Conservation (phyloP, 1,139 yeast species). For the Arxiozyma telluris region DNA sequence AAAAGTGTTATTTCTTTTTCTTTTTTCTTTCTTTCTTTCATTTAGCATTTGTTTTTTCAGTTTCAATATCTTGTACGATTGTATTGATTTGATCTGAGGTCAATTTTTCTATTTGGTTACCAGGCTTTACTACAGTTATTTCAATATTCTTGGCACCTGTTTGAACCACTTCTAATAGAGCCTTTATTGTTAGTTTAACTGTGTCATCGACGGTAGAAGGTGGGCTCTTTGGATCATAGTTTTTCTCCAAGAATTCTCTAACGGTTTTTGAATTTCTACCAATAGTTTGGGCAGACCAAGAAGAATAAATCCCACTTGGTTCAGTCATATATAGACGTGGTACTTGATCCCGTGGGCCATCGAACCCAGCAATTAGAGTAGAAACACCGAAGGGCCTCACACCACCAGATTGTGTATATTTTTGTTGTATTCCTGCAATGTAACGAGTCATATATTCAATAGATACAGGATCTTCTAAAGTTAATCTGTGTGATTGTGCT, state of each 20-base stretch:
- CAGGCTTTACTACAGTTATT: constrained; percentile 76
- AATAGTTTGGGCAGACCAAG: constrained; percentile 99
- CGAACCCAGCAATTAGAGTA: constrained; percentile 92
- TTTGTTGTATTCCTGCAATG: constrained; percentile 95
- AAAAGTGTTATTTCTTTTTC: too few relatives aligned
- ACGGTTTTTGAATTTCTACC: constrained; percentile 95
- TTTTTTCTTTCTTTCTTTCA: background rate
- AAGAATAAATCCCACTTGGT: constrained; percentile 94
- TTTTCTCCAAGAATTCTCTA: constrained; percentile 88
- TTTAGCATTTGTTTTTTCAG: constrained; percentile 46
- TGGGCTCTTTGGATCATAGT: constrained; percentile 48
- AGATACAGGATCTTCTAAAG: constrained; percentile 87
- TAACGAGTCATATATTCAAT: constrained; percentile 88
- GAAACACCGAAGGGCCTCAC: constrained; percentile 97
- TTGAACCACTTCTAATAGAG: constrained; percentile 91
- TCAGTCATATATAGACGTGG: constrained; percentile 92
- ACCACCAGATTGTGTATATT: constrained; percentile 95
- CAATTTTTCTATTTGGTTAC: constrained; percentile 43
- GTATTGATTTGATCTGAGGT: constrained; percentile 66
- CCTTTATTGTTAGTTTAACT: constrained; percentile 71
- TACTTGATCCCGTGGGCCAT: constrained; percentile 57
- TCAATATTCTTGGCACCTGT: constrained; percentile 97
- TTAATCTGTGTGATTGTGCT: constrained; percentile 92
- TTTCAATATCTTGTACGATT: constrained; percentile 77
- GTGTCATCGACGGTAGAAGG: constrained; percentile 67